Base-by-base conservation (phyloP, 2,329 filamentous ascomycete species). In the Sphaceloma murrayae region DNA sequence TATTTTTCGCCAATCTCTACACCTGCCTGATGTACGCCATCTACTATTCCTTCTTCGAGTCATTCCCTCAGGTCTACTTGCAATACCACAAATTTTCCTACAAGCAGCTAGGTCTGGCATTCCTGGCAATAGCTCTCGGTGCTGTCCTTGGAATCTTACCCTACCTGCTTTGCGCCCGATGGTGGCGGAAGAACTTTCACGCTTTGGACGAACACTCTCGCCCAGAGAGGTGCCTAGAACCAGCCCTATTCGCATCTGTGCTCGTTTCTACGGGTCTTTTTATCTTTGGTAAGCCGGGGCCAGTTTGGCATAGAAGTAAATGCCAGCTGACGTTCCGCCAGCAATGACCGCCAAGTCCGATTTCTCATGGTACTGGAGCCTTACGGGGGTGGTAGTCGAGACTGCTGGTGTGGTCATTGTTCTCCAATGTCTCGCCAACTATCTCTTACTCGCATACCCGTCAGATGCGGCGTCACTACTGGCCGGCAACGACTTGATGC, bases 21-120 rank as follows among this genome's bases (percentile, higher is more conserved):
- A 55, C 54, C 13, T 53, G 53, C 1, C 50, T 62, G 3, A 54
- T 54, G 39, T 63, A 63, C 58, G 69, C 75, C 1, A 74, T 78
- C 53, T 46, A 78, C 27, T 82, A 80, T 59, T 75, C 72, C 2
- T 71, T 70, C 44, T 68, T 80, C 17, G 48, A 50, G 36, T 73
- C 73, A n/a, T 81, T 82, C 58, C 77, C 77, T 3, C 62, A 79
- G 10, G 75, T 81, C 45, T 82, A 78, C 56, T 67, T 69, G 2
- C 67, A 67, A 29, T 63, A 70, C 53, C 82, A 82, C 60, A 58
- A 63, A 55, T 79, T 82, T 69, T 71, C 67, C 47, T 59, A 73
- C 2, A 75, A 76, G 22, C 57, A 76, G 50, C 62, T 74, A 49
- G 75, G 77, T 21, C 67, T 80, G 7, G 69, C 77, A 33, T 81